These are phyloP conservation scores for Agroathelia rolfsii DNA, from an alignment of 1,284 basidiomycete genomes.

Conservation along the genomic window DNA sequence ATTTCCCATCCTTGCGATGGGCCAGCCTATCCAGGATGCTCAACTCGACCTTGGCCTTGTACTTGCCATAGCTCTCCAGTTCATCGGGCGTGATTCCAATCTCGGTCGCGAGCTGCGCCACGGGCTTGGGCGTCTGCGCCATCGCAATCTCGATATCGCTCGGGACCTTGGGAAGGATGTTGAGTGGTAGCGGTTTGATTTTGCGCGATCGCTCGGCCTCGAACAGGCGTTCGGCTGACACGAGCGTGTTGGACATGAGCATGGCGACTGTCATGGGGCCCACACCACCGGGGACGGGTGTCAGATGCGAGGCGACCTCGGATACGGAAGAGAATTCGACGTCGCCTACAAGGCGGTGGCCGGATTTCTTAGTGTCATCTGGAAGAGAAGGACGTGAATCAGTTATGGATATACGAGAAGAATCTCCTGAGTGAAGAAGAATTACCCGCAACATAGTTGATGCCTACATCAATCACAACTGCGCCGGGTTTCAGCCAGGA, in stretches of 20 bases:
- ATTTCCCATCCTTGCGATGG: constrained; percentile 90
- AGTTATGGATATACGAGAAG: constrained; percentile 4
- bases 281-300: constrained; percentile 96
- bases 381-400: too few relatives aligned
- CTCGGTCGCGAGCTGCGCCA: constrained; percentile 79
- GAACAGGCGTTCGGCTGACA: constrained; percentile 78
- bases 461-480: constrained; percentile 94
- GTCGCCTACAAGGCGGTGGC: constrained; percentile 94
- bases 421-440: constrained; percentile 4
- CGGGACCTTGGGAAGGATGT: constrained; percentile 79
- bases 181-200: constrained; percentile 73
- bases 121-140: constrained; percentile 88
- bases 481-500: constrained; percentile 95
- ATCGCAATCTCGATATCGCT: constrained; percentile 95
- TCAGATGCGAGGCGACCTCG: constrained; percentile 80
- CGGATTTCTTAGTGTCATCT: constrained; percentile 90
- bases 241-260: constrained; percentile 93
- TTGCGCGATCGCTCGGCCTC: constrained; percentile 55
- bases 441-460: constrained; percentile 87
- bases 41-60: constrained; percentile 96
- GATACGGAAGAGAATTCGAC: constrained; percentile 80
- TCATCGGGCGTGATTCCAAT: constrained; percentile 84
- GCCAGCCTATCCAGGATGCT: constrained; percentile 78
- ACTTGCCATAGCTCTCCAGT: constrained; percentile 90
- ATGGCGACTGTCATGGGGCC: constrained; percentile 99